Conservation (phyloP, 441 rosid genomes). For the Syzygium malaccense region DNA sequence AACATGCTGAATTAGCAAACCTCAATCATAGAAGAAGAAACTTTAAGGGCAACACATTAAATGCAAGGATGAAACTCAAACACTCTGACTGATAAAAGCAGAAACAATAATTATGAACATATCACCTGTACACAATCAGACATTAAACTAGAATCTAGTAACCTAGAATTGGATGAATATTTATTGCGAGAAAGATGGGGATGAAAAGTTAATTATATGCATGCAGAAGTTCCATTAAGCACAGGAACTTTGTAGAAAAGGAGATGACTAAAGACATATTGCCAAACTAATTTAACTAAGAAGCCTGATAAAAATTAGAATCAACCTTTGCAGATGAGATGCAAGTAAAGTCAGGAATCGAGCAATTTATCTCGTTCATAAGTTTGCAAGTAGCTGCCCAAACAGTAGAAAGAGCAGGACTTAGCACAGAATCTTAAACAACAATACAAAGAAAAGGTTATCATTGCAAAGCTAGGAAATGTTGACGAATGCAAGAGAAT, state of each 20-base stretch:
- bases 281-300: background rate
- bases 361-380: conserved; percentile 73
- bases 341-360: conserved; percentile 92
- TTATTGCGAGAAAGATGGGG: background rate
- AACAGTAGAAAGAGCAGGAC: conserved; percentile 8
- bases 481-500: background rate
- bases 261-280: background rate
- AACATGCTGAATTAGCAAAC: background rate
- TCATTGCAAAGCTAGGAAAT: background rate
- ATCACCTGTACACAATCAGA: background rate
- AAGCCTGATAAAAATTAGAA: background rate
- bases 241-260: background rate
- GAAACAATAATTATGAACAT: background rate
- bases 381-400: conserved; percentile 80
- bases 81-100: background rate
- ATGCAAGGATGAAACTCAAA: background rate
- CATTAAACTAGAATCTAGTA: background rate
- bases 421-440: conserved; percentile 1
- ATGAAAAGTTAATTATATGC: background rate
- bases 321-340: conserved; percentile 87
- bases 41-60: background rate
- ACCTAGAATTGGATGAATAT: background rate
- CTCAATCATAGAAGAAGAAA: background rate
- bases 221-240: background rate
- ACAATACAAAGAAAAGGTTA: background rate